Percentiles rank a stretch among this genome's conserved stretches.
These are phyloP conservation scores for Chalaropsis thielavioides DNA, from an alignment of 2,329 filamentous ascomycete species.

Conservation along the genomic window DNA sequence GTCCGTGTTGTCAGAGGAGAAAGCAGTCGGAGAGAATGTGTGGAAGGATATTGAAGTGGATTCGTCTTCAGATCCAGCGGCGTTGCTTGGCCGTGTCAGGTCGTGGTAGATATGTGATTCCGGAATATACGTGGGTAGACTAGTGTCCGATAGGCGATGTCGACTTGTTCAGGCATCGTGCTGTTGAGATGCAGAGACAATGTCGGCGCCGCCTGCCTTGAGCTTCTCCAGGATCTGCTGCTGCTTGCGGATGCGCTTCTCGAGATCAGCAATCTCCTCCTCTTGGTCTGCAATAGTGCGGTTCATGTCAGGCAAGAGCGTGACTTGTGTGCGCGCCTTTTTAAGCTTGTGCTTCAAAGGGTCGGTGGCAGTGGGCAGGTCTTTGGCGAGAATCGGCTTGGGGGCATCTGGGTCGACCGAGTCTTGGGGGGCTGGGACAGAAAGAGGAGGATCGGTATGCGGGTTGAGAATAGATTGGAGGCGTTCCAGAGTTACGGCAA, in stretches of 20 bases:
- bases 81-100: neutral
- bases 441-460: conserved; percentile 20
- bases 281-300: conserved; percentile 54
- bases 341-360: conserved; percentile 71
- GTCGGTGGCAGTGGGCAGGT: conserved; percentile 65
- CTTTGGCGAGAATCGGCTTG: conserved; percentile 43
- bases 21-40: conserved; percentile 44
- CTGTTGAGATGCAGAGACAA: conserved; percentile 23
- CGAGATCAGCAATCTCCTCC: conserved; percentile 51
- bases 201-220: conserved; percentile 34
- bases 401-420: conserved; percentile 22
- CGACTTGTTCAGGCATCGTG: neutral
- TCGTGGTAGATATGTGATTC: neutral
- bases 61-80: neutral
- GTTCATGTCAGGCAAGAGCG: conserved; percentile 54
- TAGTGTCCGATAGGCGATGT: too few species aligned
- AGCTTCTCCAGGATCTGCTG: conserved; percentile 41
- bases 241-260: conserved; percentile 49
- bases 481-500: conserved; percentile 63
- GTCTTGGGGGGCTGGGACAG: neutral
- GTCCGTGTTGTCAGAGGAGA: conserved; percentile 48
- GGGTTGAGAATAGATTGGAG: conserved; percentile 37
- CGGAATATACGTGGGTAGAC: neutral
- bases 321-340: conserved; percentile 54
- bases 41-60: conserved; percentile 59